Conservation (phyloP, 2,329 filamentous ascomycete genomes). For the Fusarium azukiicola region DNA sequence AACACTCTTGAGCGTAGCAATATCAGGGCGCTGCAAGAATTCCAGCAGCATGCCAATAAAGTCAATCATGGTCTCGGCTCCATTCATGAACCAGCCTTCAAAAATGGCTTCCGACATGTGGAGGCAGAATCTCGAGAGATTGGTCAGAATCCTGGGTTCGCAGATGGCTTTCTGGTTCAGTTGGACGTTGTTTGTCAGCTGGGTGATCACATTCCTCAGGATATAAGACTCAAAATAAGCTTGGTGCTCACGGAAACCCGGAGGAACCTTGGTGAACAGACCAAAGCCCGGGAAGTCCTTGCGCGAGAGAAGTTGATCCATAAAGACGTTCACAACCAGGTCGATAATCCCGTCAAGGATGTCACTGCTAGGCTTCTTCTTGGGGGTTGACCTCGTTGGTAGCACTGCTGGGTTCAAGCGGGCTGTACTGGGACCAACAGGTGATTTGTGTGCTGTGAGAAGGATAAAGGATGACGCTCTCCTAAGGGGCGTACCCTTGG, state of each 20-base stretch:
- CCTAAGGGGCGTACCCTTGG: conserved; percentile 81
- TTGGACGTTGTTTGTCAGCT: conserved; percentile 85
- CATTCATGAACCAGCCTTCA: conserved; percentile 97
- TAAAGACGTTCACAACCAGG: conserved; percentile 89
- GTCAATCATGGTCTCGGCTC: conserved; percentile 90
- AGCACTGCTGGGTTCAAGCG: conserved; percentile 73
- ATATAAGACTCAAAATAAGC: conserved; percentile 97
- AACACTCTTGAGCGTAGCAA: conserved; percentile 91
- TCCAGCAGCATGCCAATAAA: conserved; percentile 93
- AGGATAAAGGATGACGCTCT: conserved; percentile 96
- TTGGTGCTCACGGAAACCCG: conserved; percentile 96
- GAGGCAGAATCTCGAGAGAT: conserved; percentile 89
- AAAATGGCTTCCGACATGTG: conserved; percentile 95
- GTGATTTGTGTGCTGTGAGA: conserved; percentile 85
- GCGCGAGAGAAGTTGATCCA: conserved; percentile 90
- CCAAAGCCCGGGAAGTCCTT: conserved; percentile 96
- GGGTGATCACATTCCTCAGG: conserved; percentile 86
- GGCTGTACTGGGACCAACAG: conserved; percentile 78
- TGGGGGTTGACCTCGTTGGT: conserved; percentile 68
- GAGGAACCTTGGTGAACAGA: conserved; percentile 92
- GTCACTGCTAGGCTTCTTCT: conserved; percentile 80
- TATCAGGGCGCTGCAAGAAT: conserved; percentile 91
- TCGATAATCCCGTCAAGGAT: conserved; percentile 89
- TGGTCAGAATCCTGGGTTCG: conserved; percentile 92
- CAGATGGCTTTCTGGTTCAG: conserved; percentile 86